Conservation (phyloP, 495 filamentous ascomycete genomes). For the Penicillium cosmopolitanum region DNA sequence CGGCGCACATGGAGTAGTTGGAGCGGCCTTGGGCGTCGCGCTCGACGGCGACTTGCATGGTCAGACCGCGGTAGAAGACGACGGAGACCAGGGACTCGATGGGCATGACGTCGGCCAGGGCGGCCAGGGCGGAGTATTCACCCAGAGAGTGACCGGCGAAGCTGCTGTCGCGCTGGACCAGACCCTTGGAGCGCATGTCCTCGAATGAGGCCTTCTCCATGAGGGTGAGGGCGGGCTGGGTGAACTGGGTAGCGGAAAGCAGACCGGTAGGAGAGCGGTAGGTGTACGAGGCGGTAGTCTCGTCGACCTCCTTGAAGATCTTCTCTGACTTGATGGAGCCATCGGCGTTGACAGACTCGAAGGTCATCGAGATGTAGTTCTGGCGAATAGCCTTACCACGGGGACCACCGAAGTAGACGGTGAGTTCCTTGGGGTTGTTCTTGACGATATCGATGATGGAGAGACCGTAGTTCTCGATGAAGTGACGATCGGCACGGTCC, state of each 20-base stretch:
- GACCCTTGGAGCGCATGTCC: constrained; percentile 95
- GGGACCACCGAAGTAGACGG: constrained; percentile 96
- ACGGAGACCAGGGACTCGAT: constrained; percentile 98
- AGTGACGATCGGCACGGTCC: constrained; percentile 97
- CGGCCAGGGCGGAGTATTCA: constrained; percentile 96
- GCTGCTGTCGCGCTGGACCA: constrained; percentile 93
- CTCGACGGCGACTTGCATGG: constrained; percentile 99
- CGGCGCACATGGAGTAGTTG: constrained; percentile 98
- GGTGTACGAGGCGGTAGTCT: constrained; percentile 91
- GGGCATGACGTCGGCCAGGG: constrained; percentile 97
- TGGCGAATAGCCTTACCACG: constrained; percentile 95
- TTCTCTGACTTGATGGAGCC: constrained; percentile 95
- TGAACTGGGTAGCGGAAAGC: constrained; percentile 97
- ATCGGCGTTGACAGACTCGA: constrained; percentile 91
- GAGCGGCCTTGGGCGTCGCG: constrained; percentile 89
- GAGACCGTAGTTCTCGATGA: constrained; percentile 98
- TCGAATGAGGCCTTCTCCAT: constrained; percentile 99
- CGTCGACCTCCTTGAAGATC: constrained; percentile 93
- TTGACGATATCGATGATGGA: constrained; percentile 98
- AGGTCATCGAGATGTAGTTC: constrained; percentile 99
- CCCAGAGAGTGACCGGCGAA: constrained; percentile 98
- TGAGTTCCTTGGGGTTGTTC: constrained; percentile 99
- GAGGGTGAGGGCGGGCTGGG: constrained; percentile 92
- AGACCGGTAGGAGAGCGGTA: constrained; percentile 95
- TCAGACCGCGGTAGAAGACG: constrained; percentile 97